A percentile compares a stretch with the other conserved stretches of the same genome.
phyloP scores from a whole-genome alignment of 306 rosid species.

The Castanea crenata region DNA sequence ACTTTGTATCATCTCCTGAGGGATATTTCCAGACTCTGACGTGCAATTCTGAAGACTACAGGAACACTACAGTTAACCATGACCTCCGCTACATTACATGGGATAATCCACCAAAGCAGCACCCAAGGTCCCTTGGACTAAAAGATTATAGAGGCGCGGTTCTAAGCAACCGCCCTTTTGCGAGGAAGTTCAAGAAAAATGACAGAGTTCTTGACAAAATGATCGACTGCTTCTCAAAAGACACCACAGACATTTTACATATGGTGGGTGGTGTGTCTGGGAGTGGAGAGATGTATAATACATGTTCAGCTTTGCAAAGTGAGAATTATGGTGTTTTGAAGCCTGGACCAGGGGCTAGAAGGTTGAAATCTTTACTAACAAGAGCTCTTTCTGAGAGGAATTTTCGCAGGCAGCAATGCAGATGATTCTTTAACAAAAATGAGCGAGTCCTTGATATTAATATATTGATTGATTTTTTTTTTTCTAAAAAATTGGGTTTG shows the following conservation, averaged over 20 bases:
- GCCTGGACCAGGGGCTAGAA: conserved; percentile 70
- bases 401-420: conserved; percentile 60
- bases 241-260: conserved; percentile 39
- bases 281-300: conserved; percentile 18
- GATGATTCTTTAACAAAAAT: conserved; percentile 30
- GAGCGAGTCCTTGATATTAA: neutral
- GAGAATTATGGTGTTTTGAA: conserved; percentile 56
- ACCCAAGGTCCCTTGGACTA: conserved; percentile 73
- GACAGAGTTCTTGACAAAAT: conserved; percentile 57
- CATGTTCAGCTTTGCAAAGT: conserved; percentile 47
- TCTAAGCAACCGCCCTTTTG: conserved; percentile 72
- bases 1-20: conserved; percentile 88
- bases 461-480: no score
- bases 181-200: conserved; percentile 75
- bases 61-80: conserved; percentile 75
- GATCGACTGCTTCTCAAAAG: conserved; percentile 72
- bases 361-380: conserved; percentile 49
- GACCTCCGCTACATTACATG: conserved; percentile 89
- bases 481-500: neutral
- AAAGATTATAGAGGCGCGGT: conserved; percentile 57
- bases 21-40: conserved; percentile 85
- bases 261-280: conserved; percentile 80
- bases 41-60: conserved; percentile 71
- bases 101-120: conserved; percentile 95
- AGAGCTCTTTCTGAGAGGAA: conserved; percentile 42